These are phyloP conservation scores for Talaromyces wortmannii DNA, from an alignment of 495 filamentous ascomycete genomes.

Conservation along the genomic window DNA sequence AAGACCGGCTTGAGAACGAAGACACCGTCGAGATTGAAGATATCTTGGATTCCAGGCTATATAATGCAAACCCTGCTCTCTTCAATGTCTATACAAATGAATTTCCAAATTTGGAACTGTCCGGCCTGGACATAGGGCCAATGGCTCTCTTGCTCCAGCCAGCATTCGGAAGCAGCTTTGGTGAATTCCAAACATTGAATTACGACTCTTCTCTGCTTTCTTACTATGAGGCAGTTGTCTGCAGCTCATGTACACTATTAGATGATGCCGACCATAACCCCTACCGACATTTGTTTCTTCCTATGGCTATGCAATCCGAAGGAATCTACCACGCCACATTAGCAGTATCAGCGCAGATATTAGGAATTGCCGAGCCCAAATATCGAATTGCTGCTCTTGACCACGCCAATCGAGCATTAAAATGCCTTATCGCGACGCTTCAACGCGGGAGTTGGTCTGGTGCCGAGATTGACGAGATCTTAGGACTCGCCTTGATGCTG, in stretches of 20 bases:
- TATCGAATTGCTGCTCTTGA: constrained; percentile 10
- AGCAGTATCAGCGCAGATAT: constrained; percentile 16
- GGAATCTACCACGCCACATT: constrained; percentile 18
- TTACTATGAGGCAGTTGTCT: constrained; percentile 16
- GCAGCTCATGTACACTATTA: constrained; percentile 18
- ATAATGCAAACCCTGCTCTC: background rate
- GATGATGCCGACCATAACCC: constrained; percentile 17
- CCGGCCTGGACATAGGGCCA: background rate
- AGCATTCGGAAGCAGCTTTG: background rate
- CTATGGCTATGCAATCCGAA: constrained; percentile 17
- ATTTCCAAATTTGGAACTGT: background rate
- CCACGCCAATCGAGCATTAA: constrained; percentile 12
- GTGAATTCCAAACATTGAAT: constrained; percentile 1
- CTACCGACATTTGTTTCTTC: constrained; percentile 19
- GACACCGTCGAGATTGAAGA: background rate
- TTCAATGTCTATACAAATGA: background rate
- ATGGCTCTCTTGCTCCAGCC: background rate
- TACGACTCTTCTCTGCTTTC: constrained; percentile 12
- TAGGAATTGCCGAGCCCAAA: constrained; percentile 10
- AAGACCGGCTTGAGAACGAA: background rate
- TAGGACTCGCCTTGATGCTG: constrained; percentile 17
- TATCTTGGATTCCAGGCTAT: background rate
- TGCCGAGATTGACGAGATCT: constrained; percentile 14
- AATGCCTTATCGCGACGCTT: constrained; percentile 7
- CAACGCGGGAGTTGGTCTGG: constrained; percentile 8